Conservation (phyloP, 176 grass and related monocot species). For the Neostapfia colusana region DNA sequence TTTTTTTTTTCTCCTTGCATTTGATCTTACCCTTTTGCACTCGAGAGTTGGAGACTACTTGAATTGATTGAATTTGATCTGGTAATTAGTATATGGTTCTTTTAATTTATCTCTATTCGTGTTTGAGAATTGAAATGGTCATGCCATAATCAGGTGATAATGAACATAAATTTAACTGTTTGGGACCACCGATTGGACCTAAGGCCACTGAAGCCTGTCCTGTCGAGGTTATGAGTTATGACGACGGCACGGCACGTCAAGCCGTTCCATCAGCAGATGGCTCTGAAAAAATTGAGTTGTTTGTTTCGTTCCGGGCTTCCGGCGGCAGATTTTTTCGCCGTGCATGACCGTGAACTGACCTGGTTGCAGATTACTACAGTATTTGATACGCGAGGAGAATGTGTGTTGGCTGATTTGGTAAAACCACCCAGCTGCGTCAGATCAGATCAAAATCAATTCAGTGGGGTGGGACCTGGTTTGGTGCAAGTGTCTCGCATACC, state of each 20-base stretch:
- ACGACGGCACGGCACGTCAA: constrained; percentile 6
- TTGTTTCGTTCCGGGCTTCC: constrained; percentile 8
- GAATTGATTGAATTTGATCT: constrained; percentile 20
- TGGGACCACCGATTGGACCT: background rate
- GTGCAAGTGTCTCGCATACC: constrained; percentile 16
- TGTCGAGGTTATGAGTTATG: background rate
- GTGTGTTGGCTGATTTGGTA: constrained; percentile 12
- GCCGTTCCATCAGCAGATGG: constrained; percentile 2
- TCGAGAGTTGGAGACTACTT: background rate
- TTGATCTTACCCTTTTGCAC: background rate
- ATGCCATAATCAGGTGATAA: background rate
- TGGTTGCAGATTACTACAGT: background rate
- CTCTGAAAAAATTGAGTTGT: constrained; percentile 16
- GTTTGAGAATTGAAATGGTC: background rate
- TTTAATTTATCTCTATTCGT: background rate
- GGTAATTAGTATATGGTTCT: background rate
- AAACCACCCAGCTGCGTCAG: background rate
- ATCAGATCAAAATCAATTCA: background rate
- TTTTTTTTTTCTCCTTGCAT: background rate
- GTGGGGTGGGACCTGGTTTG: constrained; percentile 24
- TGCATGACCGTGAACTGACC: constrained; percentile 13
- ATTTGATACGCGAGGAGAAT: background rate
- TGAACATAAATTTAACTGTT: background rate
- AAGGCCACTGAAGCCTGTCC: background rate
- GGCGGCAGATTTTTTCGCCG: background rate